Evolutionary conservation across 176 grass and related monocot genomes (phyloP), one percentile per base, ranked within the genome.

Genomic region (Eleusine indica): DNA sequence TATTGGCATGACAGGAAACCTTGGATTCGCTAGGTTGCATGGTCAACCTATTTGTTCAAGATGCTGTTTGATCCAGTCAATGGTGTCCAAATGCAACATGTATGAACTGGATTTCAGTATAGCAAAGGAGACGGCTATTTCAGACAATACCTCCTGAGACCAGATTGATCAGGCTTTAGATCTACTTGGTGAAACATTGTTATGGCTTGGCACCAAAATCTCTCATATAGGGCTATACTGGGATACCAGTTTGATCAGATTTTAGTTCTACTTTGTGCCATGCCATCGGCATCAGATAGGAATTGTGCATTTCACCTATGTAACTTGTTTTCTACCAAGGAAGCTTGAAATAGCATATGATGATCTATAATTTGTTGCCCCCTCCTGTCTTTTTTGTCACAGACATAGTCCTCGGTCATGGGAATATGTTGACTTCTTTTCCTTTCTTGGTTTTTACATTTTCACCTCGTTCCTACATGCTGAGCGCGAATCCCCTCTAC

Each of bases 331-430:
- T 38, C 22, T 10, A 10, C 15, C 37, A 17, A 5, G 19, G 30
- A 84, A 82, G 57, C 43, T 78, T 66, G 19, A 47, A 78, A 78
- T 80, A 53, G 6, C 40, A 62, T 47, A 74, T 42, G 29, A 74
- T 42, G 29, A 21, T 67, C 8, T 32, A 76, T 16, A 49, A 1
- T 77, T 18, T 53, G 32, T 68, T 74, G 40, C 47, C 79, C 56
- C 47, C 17, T 38, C 48, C 22, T 77, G 46, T 32, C 57, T 61
- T n/a, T 51, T 9, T 73, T 39, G 71, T 12, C 15, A 17, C 56
- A 41, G 28, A 15, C 13, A 16, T 28, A 80, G 65, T 71, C 29
- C 16, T 67, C 2, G 7, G 25, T 82, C 53, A 61, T 77, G 11
- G 17, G 21, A 29, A 60, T 60, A 13, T 41, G 28, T 66, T 85